Conservation (phyloP, 139 green algal species). For the Coelastrella sp. region DNA sequence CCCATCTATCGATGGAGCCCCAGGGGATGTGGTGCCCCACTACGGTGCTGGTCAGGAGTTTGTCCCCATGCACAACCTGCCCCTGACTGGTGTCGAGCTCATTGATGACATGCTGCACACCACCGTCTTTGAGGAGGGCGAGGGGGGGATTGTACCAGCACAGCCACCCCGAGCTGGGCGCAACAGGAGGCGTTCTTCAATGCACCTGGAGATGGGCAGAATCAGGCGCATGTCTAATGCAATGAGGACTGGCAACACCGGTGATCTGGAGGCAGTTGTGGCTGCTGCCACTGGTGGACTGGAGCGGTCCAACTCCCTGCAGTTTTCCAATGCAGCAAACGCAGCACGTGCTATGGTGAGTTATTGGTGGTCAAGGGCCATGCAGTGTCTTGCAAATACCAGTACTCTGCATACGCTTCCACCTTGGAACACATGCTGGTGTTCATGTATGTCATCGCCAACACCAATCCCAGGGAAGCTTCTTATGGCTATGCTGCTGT, state of each 20-base stretch:
- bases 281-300: no score
- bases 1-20: neutral
- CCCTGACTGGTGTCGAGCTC: neutral
- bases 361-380: no score
- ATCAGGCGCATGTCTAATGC: neutral
- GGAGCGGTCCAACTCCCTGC: neutral
- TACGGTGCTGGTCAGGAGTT: neutral
- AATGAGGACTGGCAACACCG: neutral
- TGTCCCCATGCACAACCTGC: conserved; percentile 2
- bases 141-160: neutral
- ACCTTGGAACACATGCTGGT: no score
- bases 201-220: neutral
- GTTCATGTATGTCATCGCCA: no score
- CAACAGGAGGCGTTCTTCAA: neutral
- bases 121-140: neutral
- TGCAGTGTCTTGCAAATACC: no score
- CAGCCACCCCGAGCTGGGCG: neutral
- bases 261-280: neutral
- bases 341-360: neutral
- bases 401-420: no score
- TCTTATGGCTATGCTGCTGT: no score
- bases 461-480: no score
- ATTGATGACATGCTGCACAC: neutral
- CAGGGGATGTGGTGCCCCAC: neutral
- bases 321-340: conserved; percentile 1